These are phyloP conservation scores for Leccinum broughii DNA, from an alignment of 768 basidiomycete genomes.

Conservation along the genomic window DNA sequence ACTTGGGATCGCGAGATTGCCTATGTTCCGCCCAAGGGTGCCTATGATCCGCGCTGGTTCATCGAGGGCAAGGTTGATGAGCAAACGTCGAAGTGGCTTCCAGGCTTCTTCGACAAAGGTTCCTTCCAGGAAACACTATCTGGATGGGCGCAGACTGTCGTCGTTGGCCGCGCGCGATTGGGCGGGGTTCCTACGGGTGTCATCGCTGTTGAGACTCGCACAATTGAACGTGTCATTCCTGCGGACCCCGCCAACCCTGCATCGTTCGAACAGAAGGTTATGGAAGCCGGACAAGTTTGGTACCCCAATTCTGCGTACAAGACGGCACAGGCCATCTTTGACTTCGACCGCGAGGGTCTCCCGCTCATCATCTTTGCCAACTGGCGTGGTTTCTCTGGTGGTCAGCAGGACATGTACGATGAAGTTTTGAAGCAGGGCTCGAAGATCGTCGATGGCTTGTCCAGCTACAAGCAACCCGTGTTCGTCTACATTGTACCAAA, in stretches of 20 bases:
- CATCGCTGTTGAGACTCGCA: constrained; percentile 97
- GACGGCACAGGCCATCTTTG: constrained; percentile 98
- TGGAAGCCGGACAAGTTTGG: constrained; percentile 99
- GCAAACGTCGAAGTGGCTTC: constrained; percentile 66
- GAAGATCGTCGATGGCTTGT: constrained; percentile 98
- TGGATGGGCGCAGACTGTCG: constrained; percentile 99
- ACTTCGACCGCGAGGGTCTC: constrained; percentile 95
- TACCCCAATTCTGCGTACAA: constrained; percentile 99
- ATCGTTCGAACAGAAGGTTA: constrained; percentile 95
- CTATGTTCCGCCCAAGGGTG: constrained; percentile 88
- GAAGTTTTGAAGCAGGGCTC: constrained; percentile 96
- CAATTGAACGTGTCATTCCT: constrained; percentile 93
- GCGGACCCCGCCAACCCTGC: constrained; percentile 97
- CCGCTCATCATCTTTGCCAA: constrained; percentile 99
- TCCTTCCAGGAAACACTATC: constrained; percentile 99
- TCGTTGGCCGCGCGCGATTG: constrained; percentile 93
- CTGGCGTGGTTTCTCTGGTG: constrained; percentile 99
- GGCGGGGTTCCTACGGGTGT: constrained; percentile 98
- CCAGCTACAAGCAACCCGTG: constrained; percentile 95
- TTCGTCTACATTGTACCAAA: constrained; percentile 99
- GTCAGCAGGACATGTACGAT: constrained; percentile 99
- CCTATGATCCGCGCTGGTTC: constrained; percentile 98
- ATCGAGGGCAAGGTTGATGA: constrained; percentile 94
- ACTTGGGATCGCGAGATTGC: constrained; percentile 91
- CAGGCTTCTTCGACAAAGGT: constrained; percentile 95